Evolutionary conservation across 345 rosid genomes (phyloP), one percentile per base, ranked within the genome.

Genomic region (Gossypium thurberi): DNA sequence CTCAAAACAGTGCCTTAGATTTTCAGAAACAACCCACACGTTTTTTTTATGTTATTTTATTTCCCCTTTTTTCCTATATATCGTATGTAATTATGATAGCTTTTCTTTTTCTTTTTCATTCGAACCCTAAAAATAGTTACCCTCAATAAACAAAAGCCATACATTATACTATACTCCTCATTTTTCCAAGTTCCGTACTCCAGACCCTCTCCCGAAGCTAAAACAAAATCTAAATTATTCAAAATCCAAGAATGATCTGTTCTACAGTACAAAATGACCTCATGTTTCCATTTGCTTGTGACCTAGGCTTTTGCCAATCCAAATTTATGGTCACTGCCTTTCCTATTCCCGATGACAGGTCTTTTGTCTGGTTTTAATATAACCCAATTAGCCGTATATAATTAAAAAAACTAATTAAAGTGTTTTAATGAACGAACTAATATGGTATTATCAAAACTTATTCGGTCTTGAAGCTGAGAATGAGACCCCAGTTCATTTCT

Each of bases 201-300:
- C 48, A 33, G 7, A 33, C 7, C 1, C 40, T 47, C 44, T 48
- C 43, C 14, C 17, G 47, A n/a, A 44, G 43, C 37, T 25, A 44
- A 20, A 10, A 15, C 23, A 50, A 33, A 59, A 53, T 40, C 23
- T 46, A 33, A 68, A 46, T 61, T 51, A 70, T 74, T 58, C 77
- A 40, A 60, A 79, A 70, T 75, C 84, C 82, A 74, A 81, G 82
- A 78, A 79, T 72, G 81, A 81, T 81, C 75, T 79, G 20, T 60
- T 61, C 61, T 10, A 69, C 65, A 59, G 73, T 66, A 65, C 70
- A 56, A 80, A 61, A 57, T 58, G 80, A 70, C 60, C 80, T 78
- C 82, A 70, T 57, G 57, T 58, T 67, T 70, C 20, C 64, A 69
- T n/a, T 23, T 50, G 63, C 52, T 21, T 73, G 65, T 69, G 60